Evolutionary conservation across 1,284 basidiomycete species (phyloP), one percentile per base, ranked within the genome.

Genomic region (Tilletia indica): DNA sequence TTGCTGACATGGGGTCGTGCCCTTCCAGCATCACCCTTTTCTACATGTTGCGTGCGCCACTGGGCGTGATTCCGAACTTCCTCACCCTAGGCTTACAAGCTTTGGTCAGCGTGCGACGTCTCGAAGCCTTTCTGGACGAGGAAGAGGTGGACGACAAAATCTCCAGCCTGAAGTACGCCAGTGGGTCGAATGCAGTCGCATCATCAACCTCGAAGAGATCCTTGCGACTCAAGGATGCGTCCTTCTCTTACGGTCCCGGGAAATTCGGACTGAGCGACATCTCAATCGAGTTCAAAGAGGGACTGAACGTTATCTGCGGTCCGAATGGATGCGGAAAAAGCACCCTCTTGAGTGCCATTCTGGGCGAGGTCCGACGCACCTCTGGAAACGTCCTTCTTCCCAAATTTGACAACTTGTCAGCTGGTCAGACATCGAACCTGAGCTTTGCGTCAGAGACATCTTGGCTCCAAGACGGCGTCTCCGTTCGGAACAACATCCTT

Each of bases 1-100:
- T 56, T 14, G 34, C 61, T 64, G 61, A 39, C 61, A 19, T 54
- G 51, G 1, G 42, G 1, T 54, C 51, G 3, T n/a, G 12, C 2
- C 19, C 8, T 34, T 42, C 61, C 16, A 64, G 61, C 6, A 91
- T 91, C 0, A 85, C 88, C 87, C 89, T 70, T 84, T 90, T 51
- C 85, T 91, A 0, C 89, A 90, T 67, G 61, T 69, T 21, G 51
- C 64, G 48, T 45, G 63, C 47, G 56, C 58, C 31, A n/a, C 39
- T 47, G 36, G 38, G 45, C 9, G 70, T 31, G 36, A 68, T 45
- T 36, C 67, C 69, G 67, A 39, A 25, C n/a, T 73, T 48, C 38
- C 61, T 68, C 25, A 80, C 79, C 38, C 76, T 80, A 31, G 70
- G 45, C 11, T 34, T 47, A 12, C 45, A 45, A 54, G 70, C 58